Conservation (phyloP, 352 stramenopile genomes). For the Phytopythium vexans region DNA sequence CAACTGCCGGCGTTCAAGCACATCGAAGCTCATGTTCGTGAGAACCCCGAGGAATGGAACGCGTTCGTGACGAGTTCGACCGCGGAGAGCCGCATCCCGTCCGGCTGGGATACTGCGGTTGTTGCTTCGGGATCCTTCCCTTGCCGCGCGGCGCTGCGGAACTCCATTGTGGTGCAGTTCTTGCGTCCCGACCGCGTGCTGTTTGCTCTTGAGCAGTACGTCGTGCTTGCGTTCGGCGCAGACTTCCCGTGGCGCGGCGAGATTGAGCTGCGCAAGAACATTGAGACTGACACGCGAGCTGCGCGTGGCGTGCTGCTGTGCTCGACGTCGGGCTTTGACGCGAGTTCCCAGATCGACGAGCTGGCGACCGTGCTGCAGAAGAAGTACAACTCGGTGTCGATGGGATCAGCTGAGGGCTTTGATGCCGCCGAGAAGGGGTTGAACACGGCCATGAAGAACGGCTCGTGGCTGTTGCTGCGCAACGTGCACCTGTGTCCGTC, state of each 20-base stretch:
- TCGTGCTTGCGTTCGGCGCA: slow-evolving; percentile 82
- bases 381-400: slow-evolving; percentile 96
- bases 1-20: slow-evolving; percentile 78
- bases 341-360: slow-evolving; percentile 95
- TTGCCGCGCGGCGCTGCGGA: slow-evolving; percentile 71
- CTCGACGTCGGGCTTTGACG: slow-evolving; percentile 97
- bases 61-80: slow-evolving; percentile 74
- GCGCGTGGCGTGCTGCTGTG: slow-evolving; percentile 95
- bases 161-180: slow-evolving; percentile 79
- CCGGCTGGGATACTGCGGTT: slow-evolving; percentile 48
- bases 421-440: slow-evolving; percentile 94
- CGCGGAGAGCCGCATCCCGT: slow-evolving; percentile 71
- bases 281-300: slow-evolving; percentile 90
- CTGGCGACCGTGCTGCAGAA: slow-evolving; percentile 90
- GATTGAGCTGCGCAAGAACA: slow-evolving; percentile 92
- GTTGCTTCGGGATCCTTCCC: slow-evolving; percentile 34
- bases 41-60: slow-evolving; percentile 67
- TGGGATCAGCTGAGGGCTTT: slow-evolving; percentile 97
- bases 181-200: slow-evolving; percentile 89
- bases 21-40: slow-evolving; percentile 62
- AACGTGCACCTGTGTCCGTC: slow-evolving; percentile 99
- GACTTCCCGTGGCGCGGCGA: slow-evolving; percentile 94
- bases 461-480: slow-evolving; percentile 97
- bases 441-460: slow-evolving; percentile 93
- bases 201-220: slow-evolving; percentile 73